Percentiles rank a stretch among this genome's conserved stretches.
Evolutionary conservation across 1,139 yeast genomes (phyloP).

Genomic region (Protomyces lactucae-debilis): DNA sequence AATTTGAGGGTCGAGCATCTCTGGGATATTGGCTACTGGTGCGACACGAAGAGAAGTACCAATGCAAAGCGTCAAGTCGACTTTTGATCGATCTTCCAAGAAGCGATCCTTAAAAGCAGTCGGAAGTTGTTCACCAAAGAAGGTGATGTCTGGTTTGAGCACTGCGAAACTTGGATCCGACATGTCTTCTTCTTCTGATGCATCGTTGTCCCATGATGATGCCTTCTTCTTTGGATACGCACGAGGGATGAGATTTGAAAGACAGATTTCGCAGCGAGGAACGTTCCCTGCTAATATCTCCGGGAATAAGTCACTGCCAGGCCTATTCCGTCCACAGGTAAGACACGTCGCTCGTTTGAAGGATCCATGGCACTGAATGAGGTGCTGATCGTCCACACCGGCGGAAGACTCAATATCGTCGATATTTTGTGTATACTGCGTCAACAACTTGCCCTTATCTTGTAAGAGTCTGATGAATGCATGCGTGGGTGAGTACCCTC

Average conservation of each 20-base stretch:
- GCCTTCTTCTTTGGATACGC: constrained; percentile 18
- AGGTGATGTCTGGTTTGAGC: constrained; percentile 90
- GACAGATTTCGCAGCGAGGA: constrained; percentile 22
- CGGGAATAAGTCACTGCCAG: constrained; percentile 62
- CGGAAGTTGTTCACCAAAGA: constrained; percentile 87
- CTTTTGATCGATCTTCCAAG: constrained; percentile 50
- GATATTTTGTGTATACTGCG: constrained; percentile 92
- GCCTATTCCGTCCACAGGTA: constrained; percentile 64
- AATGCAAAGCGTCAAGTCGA: constrained; percentile 79
- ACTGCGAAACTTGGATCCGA: constrained; percentile 51
- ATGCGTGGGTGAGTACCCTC: constrained; percentile 70
- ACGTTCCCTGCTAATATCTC: constrained; percentile 50
- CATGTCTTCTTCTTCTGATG: constrained; percentile 12
- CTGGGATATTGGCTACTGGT: constrained; percentile 92
- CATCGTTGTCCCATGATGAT: constrained; percentile 19
- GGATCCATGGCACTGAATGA: constrained; percentile 94
- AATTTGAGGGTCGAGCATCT: constrained; percentile 59
- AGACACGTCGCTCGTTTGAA: constrained; percentile 87
- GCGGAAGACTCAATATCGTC: constrained; percentile 86
- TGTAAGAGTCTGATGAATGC: constrained; percentile 71
- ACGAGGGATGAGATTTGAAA: background rate
- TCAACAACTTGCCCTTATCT: constrained; percentile 68
- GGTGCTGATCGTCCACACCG: constrained; percentile 62
- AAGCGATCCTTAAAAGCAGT: constrained; percentile 61
- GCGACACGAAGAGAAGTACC: constrained; percentile 95